Conservation (phyloP, 2,329 filamentous ascomycete species). For the Exophiala calicioides region DNA sequence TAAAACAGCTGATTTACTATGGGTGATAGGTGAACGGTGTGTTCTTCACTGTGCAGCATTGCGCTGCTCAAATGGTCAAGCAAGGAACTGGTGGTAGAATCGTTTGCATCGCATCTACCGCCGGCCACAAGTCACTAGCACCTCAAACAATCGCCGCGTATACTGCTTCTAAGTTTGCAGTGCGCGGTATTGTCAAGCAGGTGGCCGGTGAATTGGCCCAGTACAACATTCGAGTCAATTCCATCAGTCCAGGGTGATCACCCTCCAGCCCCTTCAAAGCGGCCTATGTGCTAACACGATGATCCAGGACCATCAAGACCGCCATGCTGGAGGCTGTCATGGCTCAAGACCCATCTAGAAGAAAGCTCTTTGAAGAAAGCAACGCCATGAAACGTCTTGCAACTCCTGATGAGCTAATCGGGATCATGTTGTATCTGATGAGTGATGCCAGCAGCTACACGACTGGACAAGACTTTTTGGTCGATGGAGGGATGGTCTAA, state of each 20-base stretch:
- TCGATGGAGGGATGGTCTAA: constrained; percentile 53
- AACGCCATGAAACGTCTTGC: constrained; percentile 32
- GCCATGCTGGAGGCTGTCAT: constrained; percentile 34
- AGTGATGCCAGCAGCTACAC: constrained; percentile 51
- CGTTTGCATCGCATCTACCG: constrained; percentile 23
- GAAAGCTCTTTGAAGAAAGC: constrained; percentile 6
- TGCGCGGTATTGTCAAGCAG: constrained; percentile 44
- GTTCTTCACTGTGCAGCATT: constrained; percentile 51
- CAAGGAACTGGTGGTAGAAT: constrained; percentile 44
- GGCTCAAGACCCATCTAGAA: constrained; percentile 15
- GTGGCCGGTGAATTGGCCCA: constrained; percentile 52
- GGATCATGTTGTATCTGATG: constrained; percentile 45
- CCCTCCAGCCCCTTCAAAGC: too few species aligned
- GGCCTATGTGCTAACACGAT: constrained; percentile 7
- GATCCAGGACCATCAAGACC: constrained; percentile 42
- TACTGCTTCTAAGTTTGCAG: constrained; percentile 44
- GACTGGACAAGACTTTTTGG: constrained; percentile 48
- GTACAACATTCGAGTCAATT: constrained; percentile 51
- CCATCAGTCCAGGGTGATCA: constrained; percentile 46
- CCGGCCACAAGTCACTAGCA: constrained; percentile 8
- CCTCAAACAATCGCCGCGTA: constrained; percentile 37
- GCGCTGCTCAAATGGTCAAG: constrained; percentile 53
- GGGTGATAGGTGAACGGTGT: constrained; percentile 47
- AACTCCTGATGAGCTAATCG: constrained; percentile 42
- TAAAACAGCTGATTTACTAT: too few species aligned